phyloP scores from a whole-genome alignment of 495 filamentous ascomycete genomes.

The Tuber calosporum region DNA sequence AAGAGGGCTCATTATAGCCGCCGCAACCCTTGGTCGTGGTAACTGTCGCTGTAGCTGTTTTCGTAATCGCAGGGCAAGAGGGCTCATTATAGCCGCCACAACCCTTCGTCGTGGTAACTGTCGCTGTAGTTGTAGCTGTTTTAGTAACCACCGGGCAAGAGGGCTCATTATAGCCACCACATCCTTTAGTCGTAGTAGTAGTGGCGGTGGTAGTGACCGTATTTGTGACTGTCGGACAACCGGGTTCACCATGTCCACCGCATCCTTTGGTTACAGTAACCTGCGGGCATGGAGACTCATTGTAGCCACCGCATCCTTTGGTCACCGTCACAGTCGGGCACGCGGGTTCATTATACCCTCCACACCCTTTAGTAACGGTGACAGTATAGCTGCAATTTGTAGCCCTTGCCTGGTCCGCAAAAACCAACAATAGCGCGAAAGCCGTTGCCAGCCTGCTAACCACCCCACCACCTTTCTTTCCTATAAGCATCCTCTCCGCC shows the following conservation, averaged over 20 bases:
- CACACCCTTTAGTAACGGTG: conserved; percentile 23
- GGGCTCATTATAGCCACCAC: no score
- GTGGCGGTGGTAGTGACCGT: background rate
- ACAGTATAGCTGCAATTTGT: conserved; percentile 23
- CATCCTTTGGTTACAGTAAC: conserved; percentile 15
- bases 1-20: background rate
- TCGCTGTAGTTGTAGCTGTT: no score
- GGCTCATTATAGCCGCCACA: background rate
- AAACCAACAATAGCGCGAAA: conserved; percentile 18
- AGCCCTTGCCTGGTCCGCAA: conserved; percentile 20
- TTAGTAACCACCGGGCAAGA: no score
- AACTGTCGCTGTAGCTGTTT: no score
- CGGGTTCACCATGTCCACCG: background rate
- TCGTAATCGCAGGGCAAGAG: no score
- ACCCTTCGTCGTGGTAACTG: background rate
- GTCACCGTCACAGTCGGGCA: conserved; percentile 12
- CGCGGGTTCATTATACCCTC: background rate
- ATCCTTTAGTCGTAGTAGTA: background rate
- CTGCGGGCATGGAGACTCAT: background rate
- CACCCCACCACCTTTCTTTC: conserved; percentile 12
- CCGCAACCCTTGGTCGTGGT: background rate
- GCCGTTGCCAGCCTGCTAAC: conserved; percentile 15
- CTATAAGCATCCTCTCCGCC: conserved; percentile 20
- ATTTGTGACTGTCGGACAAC: no score
- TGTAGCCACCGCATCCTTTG: background rate